phyloP scores from a whole-genome alignment of 2,329 filamentous ascomycete genomes.

The Alternaria gaisen region DNA sequence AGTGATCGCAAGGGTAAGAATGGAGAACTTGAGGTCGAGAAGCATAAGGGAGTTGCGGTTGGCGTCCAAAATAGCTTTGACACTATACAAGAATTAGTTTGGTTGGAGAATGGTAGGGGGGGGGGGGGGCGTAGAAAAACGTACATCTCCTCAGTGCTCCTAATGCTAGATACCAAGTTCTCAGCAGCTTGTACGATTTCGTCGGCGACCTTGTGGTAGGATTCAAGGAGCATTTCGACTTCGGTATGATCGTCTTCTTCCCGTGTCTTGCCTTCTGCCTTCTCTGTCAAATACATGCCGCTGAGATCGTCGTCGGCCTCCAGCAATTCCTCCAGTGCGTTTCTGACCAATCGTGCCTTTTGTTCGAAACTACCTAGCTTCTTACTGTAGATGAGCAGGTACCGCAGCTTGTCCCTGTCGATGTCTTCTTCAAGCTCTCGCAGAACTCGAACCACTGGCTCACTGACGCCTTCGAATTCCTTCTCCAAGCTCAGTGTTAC shows the following conservation, averaged over 20 bases:
- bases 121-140: slow-evolving; percentile 51
- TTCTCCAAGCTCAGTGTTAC: slow-evolving; percentile 91
- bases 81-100: slow-evolving; percentile 60
- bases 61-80: slow-evolving; percentile 95
- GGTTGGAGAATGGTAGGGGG: slow-evolving; percentile 7
- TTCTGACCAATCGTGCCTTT: slow-evolving; percentile 90
- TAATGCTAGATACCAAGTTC: slow-evolving; percentile 91
- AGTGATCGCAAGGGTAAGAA: slow-evolving; percentile 92
- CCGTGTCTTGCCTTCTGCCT: slow-evolving; percentile 75
- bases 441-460: slow-evolving; percentile 88
- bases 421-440: slow-evolving; percentile 96
- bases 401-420: slow-evolving; percentile 88
- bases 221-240: slow-evolving; percentile 95
- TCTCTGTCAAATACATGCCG: slow-evolving; percentile 94
- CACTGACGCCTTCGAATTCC: slow-evolving; percentile 92
- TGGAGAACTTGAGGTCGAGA: slow-evolving; percentile 93
- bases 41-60: slow-evolving; percentile 99
- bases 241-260: slow-evolving; percentile 91
- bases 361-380: slow-evolving; percentile 97
- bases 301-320: slow-evolving; percentile 96
- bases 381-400: slow-evolving; percentile 93
- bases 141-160: slow-evolving; percentile 98
- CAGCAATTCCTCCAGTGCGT: slow-evolving; percentile 92
- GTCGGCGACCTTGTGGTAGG: slow-evolving; percentile 96
- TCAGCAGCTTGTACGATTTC: slow-evolving; percentile 96